These are phyloP conservation scores for Santalum album DNA, from an alignment of 164 flowering plant species.

Conservation along the genomic window DNA sequence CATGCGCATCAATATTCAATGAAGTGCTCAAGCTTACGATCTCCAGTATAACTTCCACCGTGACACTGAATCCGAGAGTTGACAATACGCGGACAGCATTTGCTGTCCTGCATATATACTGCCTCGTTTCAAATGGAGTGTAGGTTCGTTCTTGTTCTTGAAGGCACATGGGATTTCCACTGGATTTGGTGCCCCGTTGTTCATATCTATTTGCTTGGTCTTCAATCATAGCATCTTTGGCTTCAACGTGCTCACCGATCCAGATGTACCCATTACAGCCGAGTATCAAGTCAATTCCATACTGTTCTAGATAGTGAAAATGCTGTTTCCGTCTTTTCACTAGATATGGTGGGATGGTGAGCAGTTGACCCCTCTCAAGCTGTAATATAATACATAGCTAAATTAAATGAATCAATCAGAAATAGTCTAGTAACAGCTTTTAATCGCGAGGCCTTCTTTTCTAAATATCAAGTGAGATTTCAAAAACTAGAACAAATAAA, in stretches of 20 bases:
- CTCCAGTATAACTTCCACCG: conserved; percentile 50
- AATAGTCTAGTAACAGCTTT: too few species aligned
- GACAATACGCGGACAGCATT: conserved; percentile 74
- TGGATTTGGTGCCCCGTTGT: conserved; percentile 15
- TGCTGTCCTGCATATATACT: conserved; percentile 70
- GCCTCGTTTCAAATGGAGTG: conserved; percentile 52
- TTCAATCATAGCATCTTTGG: conserved; percentile 43
- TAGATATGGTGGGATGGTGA: conserved; percentile 65
- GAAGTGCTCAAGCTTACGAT: conserved; percentile 42
- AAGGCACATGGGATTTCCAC: conserved; percentile 9
- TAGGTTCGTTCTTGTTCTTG: conserved; percentile 38
- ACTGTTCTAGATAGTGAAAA: conserved; percentile 75
- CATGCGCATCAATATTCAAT: conserved; percentile 45
- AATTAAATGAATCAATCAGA: too few species aligned
- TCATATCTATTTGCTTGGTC: conserved; percentile 38
- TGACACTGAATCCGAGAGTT: conserved; percentile 58
- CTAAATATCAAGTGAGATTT: too few species aligned
- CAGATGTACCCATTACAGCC: conserved; percentile 92
- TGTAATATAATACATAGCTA: conserved; percentile 26
- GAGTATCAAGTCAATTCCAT: conserved; percentile 73
- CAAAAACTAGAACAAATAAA: too few species aligned
- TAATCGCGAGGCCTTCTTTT: too few species aligned
- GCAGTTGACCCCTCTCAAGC: conserved; percentile 87
- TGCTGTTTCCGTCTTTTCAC: conserved; percentile 89
- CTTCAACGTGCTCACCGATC: conserved; percentile 82